Base-by-base conservation (phyloP, 164 flowering plant species). In the Warburgia ugandensis region DNA sequence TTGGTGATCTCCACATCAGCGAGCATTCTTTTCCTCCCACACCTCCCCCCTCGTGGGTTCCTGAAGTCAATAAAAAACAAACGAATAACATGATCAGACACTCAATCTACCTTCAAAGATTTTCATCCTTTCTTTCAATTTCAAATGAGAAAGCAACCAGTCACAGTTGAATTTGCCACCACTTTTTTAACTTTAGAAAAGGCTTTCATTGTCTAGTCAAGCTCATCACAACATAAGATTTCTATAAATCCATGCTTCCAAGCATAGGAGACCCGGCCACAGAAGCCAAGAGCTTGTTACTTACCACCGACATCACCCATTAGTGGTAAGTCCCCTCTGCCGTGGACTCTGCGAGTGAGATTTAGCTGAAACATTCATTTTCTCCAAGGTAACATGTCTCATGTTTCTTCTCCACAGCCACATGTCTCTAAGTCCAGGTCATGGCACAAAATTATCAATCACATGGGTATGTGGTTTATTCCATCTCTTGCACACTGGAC, bases 401-500 rank as follows among this genome's bases (percentile, higher is more conserved):
- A n/a, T n/a, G n/a, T n/a, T n/a, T n/a, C n/a, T n/a, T n/a, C n/a
- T n/a, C n/a, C n/a, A n/a, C n/a, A n/a, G n/a, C n/a, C n/a, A n/a
- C n/a, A n/a, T n/a, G n/a, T n/a, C n/a, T n/a, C n/a, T n/a, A n/a
- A n/a, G n/a, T n/a, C n/a, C n/a, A n/a, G n/a, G n/a, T n/a, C n/a
- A n/a, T n/a, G n/a, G n/a, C n/a, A n/a, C n/a, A n/a, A n/a, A n/a
- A n/a, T n/a, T n/a, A n/a, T n/a, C n/a, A n/a, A n/a, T n/a, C n/a
- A 30, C 59, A 48, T 61, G 65, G 42, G 59, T 61, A n/a, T 54
- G 22, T 54, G 54, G 42, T 61, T 40, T 61, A 48, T 61, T 61
- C 65, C 65, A 61, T 61, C 65, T 61, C 59, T 61, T 61, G 65
- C 65, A 61, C 65, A 61, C 65, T 61, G 65, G 59, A 61, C 17